Evolutionary conservation across 2,329 filamentous ascomycete species (phyloP).

Genomic region (Aspergillus sp.): DNA sequence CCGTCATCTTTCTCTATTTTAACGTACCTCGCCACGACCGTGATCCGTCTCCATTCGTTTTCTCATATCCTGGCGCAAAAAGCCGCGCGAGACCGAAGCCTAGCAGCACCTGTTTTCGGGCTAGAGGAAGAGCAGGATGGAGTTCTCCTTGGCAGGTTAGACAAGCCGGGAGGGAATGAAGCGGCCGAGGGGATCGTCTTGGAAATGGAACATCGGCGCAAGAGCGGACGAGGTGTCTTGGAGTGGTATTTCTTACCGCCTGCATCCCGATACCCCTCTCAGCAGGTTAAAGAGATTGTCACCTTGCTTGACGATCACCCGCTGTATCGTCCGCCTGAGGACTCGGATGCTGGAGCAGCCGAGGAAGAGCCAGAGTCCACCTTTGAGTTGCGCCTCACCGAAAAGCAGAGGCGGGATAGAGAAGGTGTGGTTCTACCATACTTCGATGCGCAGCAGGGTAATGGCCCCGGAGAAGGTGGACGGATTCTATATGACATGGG

Average conservation of each 20-base stretch:
- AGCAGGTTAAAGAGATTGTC: constrained; percentile 49
- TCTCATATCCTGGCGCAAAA: constrained; percentile 71
- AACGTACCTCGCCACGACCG: constrained; percentile 81
- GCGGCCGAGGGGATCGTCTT: constrained; percentile 65
- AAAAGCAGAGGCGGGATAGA: constrained; percentile 81
- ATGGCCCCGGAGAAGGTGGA: constrained; percentile 74
- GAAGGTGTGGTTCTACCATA: constrained; percentile 92
- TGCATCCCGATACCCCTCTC: constrained; percentile 44
- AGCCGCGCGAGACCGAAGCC: constrained; percentile 70
- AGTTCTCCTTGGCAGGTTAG: constrained; percentile 64
- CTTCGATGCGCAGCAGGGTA: constrained; percentile 84
- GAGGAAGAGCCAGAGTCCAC: constrained; percentile 67
- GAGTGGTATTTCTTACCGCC: constrained; percentile 64
- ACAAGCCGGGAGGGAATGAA: constrained; percentile 29
- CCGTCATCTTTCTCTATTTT: constrained; percentile 71
- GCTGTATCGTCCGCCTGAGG: constrained; percentile 56
- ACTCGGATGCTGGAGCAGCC: constrained; percentile 37
- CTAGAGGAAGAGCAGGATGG: constrained; percentile 76
- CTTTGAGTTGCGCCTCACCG: constrained; percentile 82
- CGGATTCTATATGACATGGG: constrained; percentile 97
- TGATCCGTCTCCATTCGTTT: constrained; percentile 71
- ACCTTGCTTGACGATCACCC: constrained; percentile 74
- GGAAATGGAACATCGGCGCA: constrained; percentile 80
- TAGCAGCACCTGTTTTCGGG: constrained; percentile 74
- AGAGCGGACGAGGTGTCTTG: constrained; percentile 72